Evolutionary conservation across 2,329 filamentous ascomycete genomes (phyloP).

Genomic region (Stagonosporopsis rhizophila): DNA sequence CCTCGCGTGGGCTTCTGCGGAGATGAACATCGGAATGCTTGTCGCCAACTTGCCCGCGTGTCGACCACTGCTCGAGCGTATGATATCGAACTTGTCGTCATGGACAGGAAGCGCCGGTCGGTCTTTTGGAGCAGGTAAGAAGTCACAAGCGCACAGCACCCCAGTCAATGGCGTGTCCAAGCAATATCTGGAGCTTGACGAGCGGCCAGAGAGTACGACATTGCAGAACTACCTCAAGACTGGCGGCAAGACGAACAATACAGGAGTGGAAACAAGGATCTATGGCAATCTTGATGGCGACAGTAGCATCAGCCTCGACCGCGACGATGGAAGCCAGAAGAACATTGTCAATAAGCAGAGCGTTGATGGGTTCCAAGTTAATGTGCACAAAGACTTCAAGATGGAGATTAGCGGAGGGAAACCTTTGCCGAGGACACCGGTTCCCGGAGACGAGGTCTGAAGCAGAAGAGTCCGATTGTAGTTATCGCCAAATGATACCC

Average conservation of each 20-base stretch:
- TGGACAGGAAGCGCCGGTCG: constrained; percentile 16
- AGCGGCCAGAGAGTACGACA: constrained; percentile 12
- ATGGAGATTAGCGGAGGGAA: constrained; percentile 17
- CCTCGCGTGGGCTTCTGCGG: constrained; percentile 19
- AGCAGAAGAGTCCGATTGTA: neutral
- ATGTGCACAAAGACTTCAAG: constrained; percentile 18
- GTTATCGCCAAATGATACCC: neutral
- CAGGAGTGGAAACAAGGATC: constrained; percentile 22
- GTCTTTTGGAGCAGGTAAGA: constrained; percentile 6
- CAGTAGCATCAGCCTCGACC: constrained; percentile 14
- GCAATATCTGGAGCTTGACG: constrained; percentile 19
- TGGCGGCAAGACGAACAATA: neutral
- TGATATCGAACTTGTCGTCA: constrained; percentile 14
- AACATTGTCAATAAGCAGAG: constrained; percentile 12
- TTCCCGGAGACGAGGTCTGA: constrained; percentile 8
- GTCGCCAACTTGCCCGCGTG: constrained; percentile 23
- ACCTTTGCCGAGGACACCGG: constrained; percentile 9
- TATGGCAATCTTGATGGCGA: constrained; percentile 18
- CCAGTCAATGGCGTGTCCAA: constrained; percentile 6
- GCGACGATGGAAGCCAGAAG: constrained; percentile 19
- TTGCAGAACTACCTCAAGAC: constrained; percentile 12
- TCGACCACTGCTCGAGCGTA: constrained; percentile 19
- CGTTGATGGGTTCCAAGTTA: constrained; percentile 12
- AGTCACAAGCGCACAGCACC: constrained; percentile 5
- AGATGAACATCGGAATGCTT: constrained; percentile 25